phyloP scores from a whole-genome alignment of 2,329 filamentous ascomycete genomes.

The Mycogone perniciosa region DNA sequence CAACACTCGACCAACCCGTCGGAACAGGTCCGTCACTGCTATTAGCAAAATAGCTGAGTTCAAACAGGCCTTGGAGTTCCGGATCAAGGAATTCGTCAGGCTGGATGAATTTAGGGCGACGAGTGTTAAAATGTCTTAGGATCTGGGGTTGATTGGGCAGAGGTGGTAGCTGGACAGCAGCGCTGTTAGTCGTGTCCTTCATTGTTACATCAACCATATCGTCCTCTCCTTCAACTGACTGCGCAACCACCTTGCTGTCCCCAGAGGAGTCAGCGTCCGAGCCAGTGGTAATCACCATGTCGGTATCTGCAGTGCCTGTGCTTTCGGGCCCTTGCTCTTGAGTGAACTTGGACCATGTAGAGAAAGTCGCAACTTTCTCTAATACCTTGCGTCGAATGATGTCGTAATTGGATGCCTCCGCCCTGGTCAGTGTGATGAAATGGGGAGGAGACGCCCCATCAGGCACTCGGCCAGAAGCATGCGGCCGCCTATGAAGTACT shows the following conservation, averaged over 20 bases:
- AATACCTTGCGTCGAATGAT: constrained; percentile 74
- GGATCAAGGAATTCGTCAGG: constrained; percentile 53
- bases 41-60: constrained; percentile 60
- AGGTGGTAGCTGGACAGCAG: constrained; percentile 14
- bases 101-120: constrained; percentile 47
- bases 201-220: constrained; percentile 87
- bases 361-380: constrained; percentile 67
- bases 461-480: constrained; percentile 24
- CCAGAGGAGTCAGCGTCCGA: constrained; percentile 61
- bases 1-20: constrained; percentile 60
- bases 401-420: constrained; percentile 63
- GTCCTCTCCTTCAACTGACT: constrained; percentile 82
- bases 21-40: constrained; percentile 53
- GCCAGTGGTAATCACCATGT: constrained; percentile 59
- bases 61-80: constrained; percentile 66
- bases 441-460: constrained; percentile 44
- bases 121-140: constrained; percentile 43
- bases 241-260: constrained; percentile 65
- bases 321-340: constrained; percentile 40
- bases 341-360: constrained; percentile 59
- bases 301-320: constrained; percentile 56
- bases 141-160: constrained; percentile 20
- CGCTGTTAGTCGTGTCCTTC: constrained; percentile 50
- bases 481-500: constrained; percentile 54
- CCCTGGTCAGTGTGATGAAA: constrained; percentile 68